These are phyloP conservation scores for Gynandropsis gynandra DNA, from an alignment of 345 rosid genomes.

Conservation along the genomic window DNA sequence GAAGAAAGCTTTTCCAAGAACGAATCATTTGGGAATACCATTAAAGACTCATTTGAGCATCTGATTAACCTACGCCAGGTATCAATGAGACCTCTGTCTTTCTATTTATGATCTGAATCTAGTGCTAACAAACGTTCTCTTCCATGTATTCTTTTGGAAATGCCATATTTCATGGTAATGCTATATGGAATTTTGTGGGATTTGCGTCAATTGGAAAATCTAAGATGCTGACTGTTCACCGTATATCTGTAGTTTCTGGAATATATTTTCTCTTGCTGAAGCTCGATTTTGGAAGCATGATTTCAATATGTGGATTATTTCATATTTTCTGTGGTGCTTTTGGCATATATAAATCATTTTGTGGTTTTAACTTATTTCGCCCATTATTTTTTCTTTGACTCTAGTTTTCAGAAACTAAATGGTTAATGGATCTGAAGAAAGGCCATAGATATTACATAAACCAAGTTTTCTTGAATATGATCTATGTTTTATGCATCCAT, in stretches of 20 bases:
- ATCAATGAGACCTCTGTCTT: background rate
- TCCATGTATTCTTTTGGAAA: slow-evolving; percentile 9
- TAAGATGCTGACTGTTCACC: slow-evolving; percentile 4
- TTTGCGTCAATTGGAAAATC: background rate
- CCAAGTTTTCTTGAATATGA: no score
- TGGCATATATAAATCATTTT: slow-evolving; percentile 5
- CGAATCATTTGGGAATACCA: slow-evolving; percentile 78
- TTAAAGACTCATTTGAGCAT: slow-evolving; percentile 94
- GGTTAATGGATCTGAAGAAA: background rate
- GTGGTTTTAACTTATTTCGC: background rate
- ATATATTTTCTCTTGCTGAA: slow-evolving; percentile 2
- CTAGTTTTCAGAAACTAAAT: background rate
- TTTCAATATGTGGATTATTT: background rate
- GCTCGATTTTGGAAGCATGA: background rate
- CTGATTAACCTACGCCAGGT: slow-evolving; percentile 98
- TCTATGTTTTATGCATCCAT: background rate
- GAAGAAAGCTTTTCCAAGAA: slow-evolving; percentile 90
- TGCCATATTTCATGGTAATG: background rate
- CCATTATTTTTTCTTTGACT: background rate
- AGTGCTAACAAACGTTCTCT: background rate
- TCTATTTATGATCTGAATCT: slow-evolving; percentile 6
- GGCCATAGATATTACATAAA: no score
- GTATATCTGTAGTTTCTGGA: background rate
- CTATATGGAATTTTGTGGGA: background rate
- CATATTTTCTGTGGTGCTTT: slow-evolving; percentile 6